A percentile compares a stretch with the other conserved stretches of the same genome.
Evolutionary conservation across 495 filamentous ascomycete species (phyloP).

Genomic region (Xylona heveae): DNA sequence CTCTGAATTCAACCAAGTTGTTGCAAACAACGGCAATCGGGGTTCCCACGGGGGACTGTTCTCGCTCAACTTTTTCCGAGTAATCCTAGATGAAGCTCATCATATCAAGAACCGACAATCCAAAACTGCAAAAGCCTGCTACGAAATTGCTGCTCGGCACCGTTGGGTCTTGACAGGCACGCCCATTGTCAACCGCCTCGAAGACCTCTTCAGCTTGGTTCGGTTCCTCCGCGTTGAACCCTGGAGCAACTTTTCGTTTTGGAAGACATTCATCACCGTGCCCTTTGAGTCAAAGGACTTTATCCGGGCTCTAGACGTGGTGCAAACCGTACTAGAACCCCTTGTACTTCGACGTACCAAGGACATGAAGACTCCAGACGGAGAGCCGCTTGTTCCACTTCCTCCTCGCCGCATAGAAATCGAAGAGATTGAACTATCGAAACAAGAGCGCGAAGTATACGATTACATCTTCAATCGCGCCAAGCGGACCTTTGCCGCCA

Average conservation of each 20-base stretch:
- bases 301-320: slow-evolving; percentile 81
- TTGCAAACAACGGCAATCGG: slow-evolving; percentile 28
- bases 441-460: slow-evolving; percentile 75
- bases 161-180: slow-evolving; percentile 91
- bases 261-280: slow-evolving; percentile 95
- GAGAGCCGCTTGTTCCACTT: slow-evolving; percentile 64
- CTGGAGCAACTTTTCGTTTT: slow-evolving; percentile 96
- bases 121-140: slow-evolving; percentile 87
- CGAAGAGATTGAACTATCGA: slow-evolving; percentile 65
- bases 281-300: slow-evolving; percentile 93
- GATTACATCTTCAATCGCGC: slow-evolving; percentile 68
- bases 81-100: slow-evolving; percentile 93
- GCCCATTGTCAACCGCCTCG: slow-evolving; percentile 87
- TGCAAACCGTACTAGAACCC: slow-evolving; percentile 89
- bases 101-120: slow-evolving; percentile 41
- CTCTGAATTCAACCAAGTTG: slow-evolving; percentile 64
- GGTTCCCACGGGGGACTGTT: slow-evolving; percentile 54
- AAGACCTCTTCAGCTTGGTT: slow-evolving; percentile 91
- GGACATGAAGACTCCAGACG: slow-evolving; percentile 91
- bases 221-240: slow-evolving; percentile 84
- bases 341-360: slow-evolving; percentile 90
- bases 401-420: slow-evolving; percentile 66
- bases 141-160: slow-evolving; percentile 63
- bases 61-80: slow-evolving; percentile 75
- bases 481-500: slow-evolving; percentile 63